Base-by-base conservation (phyloP, 805 yeast genomes). In the Wickerhamiella siamensis region DNA sequence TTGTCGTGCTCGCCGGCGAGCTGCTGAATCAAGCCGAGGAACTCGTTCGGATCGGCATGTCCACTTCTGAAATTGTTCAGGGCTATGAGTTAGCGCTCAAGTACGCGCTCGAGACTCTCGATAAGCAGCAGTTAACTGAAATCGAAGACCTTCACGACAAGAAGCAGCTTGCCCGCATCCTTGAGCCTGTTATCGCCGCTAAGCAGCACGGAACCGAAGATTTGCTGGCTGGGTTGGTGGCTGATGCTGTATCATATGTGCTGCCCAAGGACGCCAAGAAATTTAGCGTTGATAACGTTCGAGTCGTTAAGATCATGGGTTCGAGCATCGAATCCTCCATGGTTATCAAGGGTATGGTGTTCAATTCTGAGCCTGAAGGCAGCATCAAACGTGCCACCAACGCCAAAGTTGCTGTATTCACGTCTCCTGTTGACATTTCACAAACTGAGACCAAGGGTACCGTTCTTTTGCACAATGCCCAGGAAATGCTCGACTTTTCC, bases 371-470 rank as follows among this genome's bases (percentile, higher is more conserved):
- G 61, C 95, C 97, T n/a, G 97, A 88, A 61, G 93, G 96, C 14
- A 77, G 75, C 51, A 63, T 87, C 39, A 84, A 83, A 58, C 71
- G 77, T 47, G 65, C 80, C 43, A 59, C 54, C 8, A 75, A 71
- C 52, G 75, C 93, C 15, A 86, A 83, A 60, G 97, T 91, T 36
- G 98, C 83, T 8, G 87, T 86, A 2, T 91, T 70, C 66, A 84
- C 95, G 6, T 79, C 94, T 61, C 96, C 97, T 21, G 75, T 91
- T 42, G 98, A 91, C 63, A 83, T 83, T 46, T 79, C 95, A 12
- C 79, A 86, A 46, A 87, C 98, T n/a, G 98, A 91, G 66, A 88
- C 97, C 18, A 88, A 88, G 65, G 97, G 98, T 39, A 91, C 98
- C 14, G 98, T 91, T 38, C 69, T 91, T 54, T 71, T 91, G 51